Conservation (phyloP, 148 eudicot genomes). For the Arbutus unedo region DNA sequence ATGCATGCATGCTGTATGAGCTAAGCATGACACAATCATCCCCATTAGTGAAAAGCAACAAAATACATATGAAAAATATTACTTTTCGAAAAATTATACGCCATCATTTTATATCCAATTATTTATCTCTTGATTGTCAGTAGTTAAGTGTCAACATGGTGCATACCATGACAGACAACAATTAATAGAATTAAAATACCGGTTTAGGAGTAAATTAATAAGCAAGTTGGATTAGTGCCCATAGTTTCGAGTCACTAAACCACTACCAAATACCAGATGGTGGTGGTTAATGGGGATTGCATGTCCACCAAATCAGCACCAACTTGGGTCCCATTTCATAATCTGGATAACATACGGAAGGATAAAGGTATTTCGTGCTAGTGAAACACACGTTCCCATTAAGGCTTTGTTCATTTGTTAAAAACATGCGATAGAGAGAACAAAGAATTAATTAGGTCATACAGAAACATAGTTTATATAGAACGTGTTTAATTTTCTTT, state of each 20-base stretch:
- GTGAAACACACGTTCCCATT: neutral
- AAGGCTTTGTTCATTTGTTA: neutral
- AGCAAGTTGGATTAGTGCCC: neutral
- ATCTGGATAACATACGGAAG: neutral
- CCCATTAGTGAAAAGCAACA: too few species aligned
- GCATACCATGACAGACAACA: neutral
- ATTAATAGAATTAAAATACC: neutral
- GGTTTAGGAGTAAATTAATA: neutral
- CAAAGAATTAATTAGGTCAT: neutral
- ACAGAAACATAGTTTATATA: neutral
- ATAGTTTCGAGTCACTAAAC: constrained; percentile 16
- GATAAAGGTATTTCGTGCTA: neutral
- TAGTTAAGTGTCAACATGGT: neutral
- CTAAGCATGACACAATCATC: too few species aligned
- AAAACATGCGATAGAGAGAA: neutral
- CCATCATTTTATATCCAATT: too few species aligned
- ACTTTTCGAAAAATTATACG: too few species aligned
- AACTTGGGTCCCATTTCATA: neutral
- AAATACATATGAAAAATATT: too few species aligned
- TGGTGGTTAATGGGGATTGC: neutral
- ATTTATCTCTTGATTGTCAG: neutral
- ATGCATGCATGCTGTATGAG: too few species aligned
- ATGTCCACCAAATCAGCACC: constrained; percentile 1
- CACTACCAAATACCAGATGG: neutral
- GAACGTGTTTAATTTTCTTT: neutral